Evolutionary conservation across 1,139 yeast species (phyloP).

Genomic region (Starmera stellimalicola): DNA sequence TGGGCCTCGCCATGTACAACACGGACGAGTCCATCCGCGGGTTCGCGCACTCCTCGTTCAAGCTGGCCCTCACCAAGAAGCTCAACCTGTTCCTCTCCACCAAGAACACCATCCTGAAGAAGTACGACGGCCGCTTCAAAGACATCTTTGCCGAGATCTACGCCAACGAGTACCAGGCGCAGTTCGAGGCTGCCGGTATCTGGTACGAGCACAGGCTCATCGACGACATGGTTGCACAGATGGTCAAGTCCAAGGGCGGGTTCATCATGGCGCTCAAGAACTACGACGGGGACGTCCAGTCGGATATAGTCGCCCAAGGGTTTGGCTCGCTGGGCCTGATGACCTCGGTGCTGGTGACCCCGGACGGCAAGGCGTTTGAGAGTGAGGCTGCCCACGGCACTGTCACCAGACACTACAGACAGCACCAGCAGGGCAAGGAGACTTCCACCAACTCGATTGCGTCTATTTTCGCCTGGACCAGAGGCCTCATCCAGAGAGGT

Average conservation of each 20-base stretch:
- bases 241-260: conserved; percentile 93
- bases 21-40: conserved; percentile 85
- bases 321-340: conserved; percentile 92
- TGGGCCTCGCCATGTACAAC: conserved; percentile 90
- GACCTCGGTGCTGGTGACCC: conserved; percentile 91
- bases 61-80: conserved; percentile 70
- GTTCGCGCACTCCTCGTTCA: conserved; percentile 88
- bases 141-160: conserved; percentile 82
- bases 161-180: conserved; percentile 54
- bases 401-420: conserved; percentile 92
- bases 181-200: conserved; percentile 69
- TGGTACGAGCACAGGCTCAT: conserved; percentile 96
- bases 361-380: conserved; percentile 93
- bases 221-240: conserved; percentile 98
- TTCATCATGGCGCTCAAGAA: conserved; percentile 91
- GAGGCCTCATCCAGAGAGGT: conserved; percentile 89
- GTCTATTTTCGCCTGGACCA: conserved; percentile 95
- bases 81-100: conserved; percentile 80
- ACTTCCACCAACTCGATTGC: conserved; percentile 98
- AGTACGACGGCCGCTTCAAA: conserved; percentile 90
- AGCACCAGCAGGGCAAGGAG: conserved; percentile 90
- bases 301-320: conserved; percentile 96
- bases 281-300: conserved; percentile 96
- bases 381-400: conserved; percentile 98
- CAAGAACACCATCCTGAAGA: conserved; percentile 88